Evolutionary conservation across 306 rosid species (phyloP).

Genomic region (Cercis canadensis): DNA sequence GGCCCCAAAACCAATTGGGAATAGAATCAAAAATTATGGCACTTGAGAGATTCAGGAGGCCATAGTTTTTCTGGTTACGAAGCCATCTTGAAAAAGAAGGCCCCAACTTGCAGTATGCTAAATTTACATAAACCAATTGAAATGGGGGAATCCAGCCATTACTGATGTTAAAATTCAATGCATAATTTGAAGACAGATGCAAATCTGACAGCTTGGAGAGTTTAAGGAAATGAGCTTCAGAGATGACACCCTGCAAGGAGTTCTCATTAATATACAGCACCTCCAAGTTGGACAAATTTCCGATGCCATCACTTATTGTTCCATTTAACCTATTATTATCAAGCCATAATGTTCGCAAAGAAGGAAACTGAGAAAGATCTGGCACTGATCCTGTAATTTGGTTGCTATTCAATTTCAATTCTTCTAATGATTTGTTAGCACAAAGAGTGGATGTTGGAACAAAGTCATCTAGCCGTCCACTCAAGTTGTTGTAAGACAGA

Average conservation of each 20-base stretch:
- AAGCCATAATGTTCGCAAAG: not conserved
- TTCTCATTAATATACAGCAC: not conserved
- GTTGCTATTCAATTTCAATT: not conserved
- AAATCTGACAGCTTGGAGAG: too few species aligned
- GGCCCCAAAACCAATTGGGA: slow-evolving; percentile 17
- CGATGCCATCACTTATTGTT: not conserved
- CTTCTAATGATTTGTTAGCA: not conserved
- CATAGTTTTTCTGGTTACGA: not conserved
- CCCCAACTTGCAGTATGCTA: slow-evolving; percentile 9
- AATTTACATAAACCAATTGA: not conserved
- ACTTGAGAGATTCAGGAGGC: rapidly evolving
- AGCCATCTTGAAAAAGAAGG: slow-evolving; percentile 1
- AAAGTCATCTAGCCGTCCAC: not conserved
- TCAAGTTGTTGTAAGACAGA: not conserved
- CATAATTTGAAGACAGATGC: not conserved
- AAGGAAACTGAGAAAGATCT: not conserved
- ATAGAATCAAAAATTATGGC: not conserved
- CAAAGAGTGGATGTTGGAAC: not conserved
- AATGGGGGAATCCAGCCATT: not conserved
- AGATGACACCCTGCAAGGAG: too few species aligned
- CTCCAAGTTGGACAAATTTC: not conserved
- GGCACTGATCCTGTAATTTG: slow-evolving; percentile 1
- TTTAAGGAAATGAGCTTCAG: too few species aligned
- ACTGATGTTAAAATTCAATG: not conserved
- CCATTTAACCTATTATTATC: not conserved